Evolutionary conservation across 495 filamentous ascomycete species (phyloP), one percentile per base, ranked within the genome.

Genomic region (Hypomontagnella submonticulosa): DNA sequence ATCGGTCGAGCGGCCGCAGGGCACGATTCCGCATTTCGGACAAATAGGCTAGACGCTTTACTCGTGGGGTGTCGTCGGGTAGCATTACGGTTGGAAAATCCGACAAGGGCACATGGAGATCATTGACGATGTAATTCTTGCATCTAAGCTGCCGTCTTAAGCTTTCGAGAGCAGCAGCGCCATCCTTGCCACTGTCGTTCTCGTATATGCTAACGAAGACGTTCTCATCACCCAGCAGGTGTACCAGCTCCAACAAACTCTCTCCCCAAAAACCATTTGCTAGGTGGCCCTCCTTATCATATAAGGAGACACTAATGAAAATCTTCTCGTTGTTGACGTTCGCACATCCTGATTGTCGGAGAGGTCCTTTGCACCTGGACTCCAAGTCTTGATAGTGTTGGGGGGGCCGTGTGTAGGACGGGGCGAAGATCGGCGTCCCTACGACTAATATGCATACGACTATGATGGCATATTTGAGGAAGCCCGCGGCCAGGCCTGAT

Each of bases 1-100:
- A 58, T 3, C 65, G 71, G 19, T 86, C 79, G 7, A 95, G 76
- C 1, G 90, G 90, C 51, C 81, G 73, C 18, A 95, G 75, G 4
- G 89, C 91, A 37, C 85, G 85, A 71, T 95, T 95, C 56, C 91
- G 84, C 27, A 91, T 85, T 69, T 91, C 88, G 10, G 91, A 88
- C n/a, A 93, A 78, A 68, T 87, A 93, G 36, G 88, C 86, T 19
- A 93, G 88, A 32, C 91, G 87, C 68, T 90, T 90, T 20, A 88
- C 75, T 11, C 87, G 82, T 19, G 77, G 78, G 33, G 83, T 80
- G 9, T 90, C 90, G 15, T 82, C 82, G 3, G 89, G 88, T 10
- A 90, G 71, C 9, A 76, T 83, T 37, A 91, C 81, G 19, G 80
- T 80, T 0, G 82, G 82, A 1, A 92, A 75, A 0, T 71, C 75